Evolutionary conservation across 495 filamentous ascomycete genomes (phyloP), one percentile per base, ranked within the genome.

Genomic region (Penicillium silybi): DNA sequence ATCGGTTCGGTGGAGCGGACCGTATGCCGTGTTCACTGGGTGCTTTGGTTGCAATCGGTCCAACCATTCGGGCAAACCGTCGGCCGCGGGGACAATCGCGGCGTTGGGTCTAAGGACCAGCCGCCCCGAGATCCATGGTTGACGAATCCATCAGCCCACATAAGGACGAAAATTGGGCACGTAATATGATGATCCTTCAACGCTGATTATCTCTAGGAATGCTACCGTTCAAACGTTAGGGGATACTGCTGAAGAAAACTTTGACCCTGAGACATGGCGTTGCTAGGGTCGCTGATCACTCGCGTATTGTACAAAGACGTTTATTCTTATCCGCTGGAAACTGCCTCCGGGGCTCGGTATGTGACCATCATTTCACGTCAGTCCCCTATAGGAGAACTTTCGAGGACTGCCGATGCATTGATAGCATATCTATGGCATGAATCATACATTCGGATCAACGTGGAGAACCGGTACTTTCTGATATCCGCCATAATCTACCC

Each of bases 191-290:
- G 6, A 32, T 32, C 29, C 11, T 32, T 32, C 11, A 13, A 32
- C 29, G 29, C 1, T 32, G 29, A 32, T 32, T 13, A 13, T 15
- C 9, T 11, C 29, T 13, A 13, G 10, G 29, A 32, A 32, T 10
- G 29, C 13, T 32, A 32, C n/a, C n/a, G n/a, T n/a, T n/a, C n/a
- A n/a, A n/a, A n/a, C n/a, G n/a, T n/a, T 32, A 32, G 29, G 29
- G 29, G 29, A n/a, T n/a, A n/a, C n/a, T n/a, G n/a, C n/a, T n/a
- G n/a, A n/a, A n/a, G n/a, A n/a, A n/a, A n/a, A n/a, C n/a, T n/a
- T 6, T 23, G 16, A 19, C 37, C 26, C 50, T 58, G 51, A 58
- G 43, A 58, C 56, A 58, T 58, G 56, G 56, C 56, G 55, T 35
- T 58, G 34, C 37, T 46, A 37, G 46, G 46, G 47, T 50, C 42